Conservation (phyloP, 179 eudicot species). For the Silene noctiflora region DNA sequence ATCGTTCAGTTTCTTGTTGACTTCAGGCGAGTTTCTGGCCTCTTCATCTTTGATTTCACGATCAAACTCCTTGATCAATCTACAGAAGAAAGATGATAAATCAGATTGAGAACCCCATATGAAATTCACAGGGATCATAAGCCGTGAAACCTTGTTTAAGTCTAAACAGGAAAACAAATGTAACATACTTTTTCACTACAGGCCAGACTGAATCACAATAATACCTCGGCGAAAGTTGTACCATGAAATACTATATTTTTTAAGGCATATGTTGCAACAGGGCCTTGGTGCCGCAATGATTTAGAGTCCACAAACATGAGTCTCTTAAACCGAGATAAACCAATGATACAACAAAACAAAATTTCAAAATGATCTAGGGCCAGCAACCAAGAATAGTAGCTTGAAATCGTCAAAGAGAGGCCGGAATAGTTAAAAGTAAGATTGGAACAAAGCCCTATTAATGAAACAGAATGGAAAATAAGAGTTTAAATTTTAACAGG, state of each 20-base stretch:
- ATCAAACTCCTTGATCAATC: slow-evolving; percentile 95
- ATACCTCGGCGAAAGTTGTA: background rate
- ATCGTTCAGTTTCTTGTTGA: slow-evolving; percentile 84
- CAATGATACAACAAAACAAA: background rate
- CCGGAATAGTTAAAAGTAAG: too few relatives aligned
- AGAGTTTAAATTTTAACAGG: too few relatives aligned
- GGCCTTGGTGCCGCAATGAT: background rate
- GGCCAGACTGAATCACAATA: background rate
- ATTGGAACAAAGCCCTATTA: too few relatives aligned
- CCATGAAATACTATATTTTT: background rate
- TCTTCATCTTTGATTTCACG: slow-evolving; percentile 96
- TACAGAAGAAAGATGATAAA: slow-evolving; percentile 23
- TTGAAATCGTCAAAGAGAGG: background rate
- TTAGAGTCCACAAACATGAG: background rate
- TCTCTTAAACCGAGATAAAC: background rate
- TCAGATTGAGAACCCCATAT: background rate
- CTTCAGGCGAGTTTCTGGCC: slow-evolving; percentile 68
- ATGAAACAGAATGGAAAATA: too few relatives aligned
- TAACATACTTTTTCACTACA: background rate
- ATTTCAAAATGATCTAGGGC: background rate
- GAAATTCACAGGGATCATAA: background rate
- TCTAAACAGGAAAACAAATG: background rate
- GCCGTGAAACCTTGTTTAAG: background rate
- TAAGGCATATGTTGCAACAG: background rate
- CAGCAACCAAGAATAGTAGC: background rate